Conservation (phyloP, 768 basidiomycete species). For the Trametopsis cervina region DNA sequence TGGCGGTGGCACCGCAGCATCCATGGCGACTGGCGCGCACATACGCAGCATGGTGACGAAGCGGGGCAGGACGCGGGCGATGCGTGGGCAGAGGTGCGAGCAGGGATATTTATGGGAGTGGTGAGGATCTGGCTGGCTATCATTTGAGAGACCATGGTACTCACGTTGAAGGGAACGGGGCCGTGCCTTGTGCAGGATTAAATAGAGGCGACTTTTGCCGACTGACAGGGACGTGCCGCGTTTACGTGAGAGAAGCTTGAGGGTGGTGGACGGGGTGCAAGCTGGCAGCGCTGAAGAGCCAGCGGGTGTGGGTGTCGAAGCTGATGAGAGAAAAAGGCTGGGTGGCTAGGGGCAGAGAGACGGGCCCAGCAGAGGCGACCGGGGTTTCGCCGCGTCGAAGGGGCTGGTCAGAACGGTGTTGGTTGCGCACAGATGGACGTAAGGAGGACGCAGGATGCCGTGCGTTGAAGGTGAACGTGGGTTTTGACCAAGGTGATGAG, state of each 20-base stretch:
- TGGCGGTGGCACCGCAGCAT: conserved; percentile 14
- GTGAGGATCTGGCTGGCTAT: background rate
- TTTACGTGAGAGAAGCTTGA: background rate
- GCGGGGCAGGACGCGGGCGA: background rate
- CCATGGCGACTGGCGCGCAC: conserved; percentile 13
- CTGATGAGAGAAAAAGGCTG: conserved; percentile 1
- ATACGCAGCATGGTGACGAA: conserved; percentile 1
- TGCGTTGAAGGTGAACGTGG: background rate
- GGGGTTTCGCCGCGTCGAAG: conserved; percentile 3
- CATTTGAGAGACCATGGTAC: background rate
- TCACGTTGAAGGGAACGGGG: background rate
- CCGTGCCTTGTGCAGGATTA: background rate
- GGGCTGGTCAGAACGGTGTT: background rate
- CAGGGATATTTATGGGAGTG: conserved; percentile 2
- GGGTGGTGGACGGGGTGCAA: background rate
- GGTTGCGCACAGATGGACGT: background rate
- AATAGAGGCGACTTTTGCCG: background rate
- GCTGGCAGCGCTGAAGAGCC: no score
- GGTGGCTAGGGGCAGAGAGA: background rate
- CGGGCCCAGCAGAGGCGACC: background rate
- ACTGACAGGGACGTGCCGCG: background rate
- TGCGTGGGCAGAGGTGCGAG: background rate
- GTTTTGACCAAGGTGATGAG: background rate
- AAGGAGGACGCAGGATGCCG: background rate
- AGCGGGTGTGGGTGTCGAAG: background rate